phyloP scores from a whole-genome alignment of 257 asterid species.

The Avicennia marina region DNA sequence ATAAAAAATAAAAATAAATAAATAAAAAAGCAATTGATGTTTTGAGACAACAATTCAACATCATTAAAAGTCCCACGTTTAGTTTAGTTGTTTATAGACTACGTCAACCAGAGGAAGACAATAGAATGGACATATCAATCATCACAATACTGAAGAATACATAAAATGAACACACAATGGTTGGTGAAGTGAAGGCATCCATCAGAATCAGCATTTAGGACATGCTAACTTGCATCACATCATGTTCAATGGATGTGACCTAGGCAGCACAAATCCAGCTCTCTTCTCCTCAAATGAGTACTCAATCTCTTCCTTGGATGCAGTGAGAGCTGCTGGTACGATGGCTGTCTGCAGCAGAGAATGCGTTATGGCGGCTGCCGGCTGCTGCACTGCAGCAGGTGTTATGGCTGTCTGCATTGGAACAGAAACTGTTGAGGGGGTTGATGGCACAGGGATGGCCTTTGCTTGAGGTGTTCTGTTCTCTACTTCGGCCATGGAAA shows the following conservation, averaged over 20 bases:
- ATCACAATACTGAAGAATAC: too few relatives aligned
- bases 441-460: constrained; percentile 45
- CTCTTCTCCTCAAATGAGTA: constrained; percentile 85
- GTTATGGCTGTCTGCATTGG: constrained; percentile 82
- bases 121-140: too few relatives aligned
- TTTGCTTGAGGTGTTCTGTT: constrained; percentile 61
- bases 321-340: constrained; percentile 39
- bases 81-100: too few relatives aligned
- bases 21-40: too few relatives aligned
- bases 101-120: too few relatives aligned
- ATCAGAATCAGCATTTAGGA: not conserved
- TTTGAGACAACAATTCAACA: too few relatives aligned
- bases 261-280: constrained; percentile 61
- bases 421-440: constrained; percentile 56
- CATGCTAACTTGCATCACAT: constrained; percentile 19
- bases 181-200: too few relatives aligned
- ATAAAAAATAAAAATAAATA: too few relatives aligned
- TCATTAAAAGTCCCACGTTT: too few relatives aligned
- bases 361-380: not conserved
- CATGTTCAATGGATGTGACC: constrained; percentile 27
- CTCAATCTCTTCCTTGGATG: constrained; percentile 49
- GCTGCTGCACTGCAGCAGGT: constrained; percentile 26
- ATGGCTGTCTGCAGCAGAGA: constrained; percentile 38
- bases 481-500: constrained; percentile 43
- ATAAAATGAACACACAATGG: too few relatives aligned